Evolutionary conservation across 495 filamentous ascomycete species (phyloP), one percentile per base, ranked within the genome.

Genomic region (Neurospora discreta): DNA sequence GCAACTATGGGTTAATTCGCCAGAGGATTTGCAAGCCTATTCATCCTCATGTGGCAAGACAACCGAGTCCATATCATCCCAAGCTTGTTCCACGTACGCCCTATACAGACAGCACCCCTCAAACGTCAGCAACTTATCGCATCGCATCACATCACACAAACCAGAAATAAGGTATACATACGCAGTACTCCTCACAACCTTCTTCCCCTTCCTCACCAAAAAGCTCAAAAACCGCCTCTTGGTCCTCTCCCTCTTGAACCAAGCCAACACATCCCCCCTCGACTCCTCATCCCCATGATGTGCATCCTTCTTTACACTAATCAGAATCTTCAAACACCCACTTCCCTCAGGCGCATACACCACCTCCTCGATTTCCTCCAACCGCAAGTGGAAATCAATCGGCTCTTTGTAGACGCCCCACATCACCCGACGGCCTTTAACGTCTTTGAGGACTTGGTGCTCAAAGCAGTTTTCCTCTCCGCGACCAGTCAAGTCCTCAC

Each of bases 381-480:
- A 60, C 0, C 75, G 68, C 33, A 85, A 71, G 65, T 83, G 80
- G 73, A 86, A 85, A 70, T 85, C 78, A 73, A 81, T 79, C 7
- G 83, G 82, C 42, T 84, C 78, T 72, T 82, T 81, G 75, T 84
- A 85, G 30, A 80, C 78, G 58, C 80, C 80, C 84, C 84, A 86
- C 18, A 75, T 80, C n/a, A 80, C 75, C 18, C 69, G 67, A 43
- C 75, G 77, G 33, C 79, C 79, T 52, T 74, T 65, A 3, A 81
- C 77, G 23, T 82, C 81, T 40, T 79, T 77, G n/a, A 86, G 77
- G 16, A 85, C 82, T 69, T 85, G 83, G 74, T 86, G 84, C 77
- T 86, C 83, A 26, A 84, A 81, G 44, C 78, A 68, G 20, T 71
- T 70, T 60, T 75, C 79, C 33, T 82, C 78, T 16, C 43, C 73